Percentiles rank a stretch among this genome's conserved stretches.
These are phyloP conservation scores for Linderina pennispora DNA, from an alignment of 192 early-diverging fungal species.

Conservation along the genomic window DNA sequence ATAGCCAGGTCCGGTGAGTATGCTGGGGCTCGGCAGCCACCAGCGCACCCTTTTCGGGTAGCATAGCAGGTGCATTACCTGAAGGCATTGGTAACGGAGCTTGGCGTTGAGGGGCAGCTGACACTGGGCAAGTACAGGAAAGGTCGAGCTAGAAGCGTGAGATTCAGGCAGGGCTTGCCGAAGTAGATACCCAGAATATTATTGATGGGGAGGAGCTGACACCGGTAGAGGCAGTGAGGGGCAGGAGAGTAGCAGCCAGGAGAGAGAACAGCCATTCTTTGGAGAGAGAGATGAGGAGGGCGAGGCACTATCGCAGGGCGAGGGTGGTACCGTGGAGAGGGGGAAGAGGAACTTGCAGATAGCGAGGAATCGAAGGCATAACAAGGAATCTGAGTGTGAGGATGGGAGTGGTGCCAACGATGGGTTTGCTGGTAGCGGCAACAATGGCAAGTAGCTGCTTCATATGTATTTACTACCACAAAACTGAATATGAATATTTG, in stretches of 20 bases:
- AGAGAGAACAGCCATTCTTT: constrained; percentile 13
- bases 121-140: constrained; percentile 53
- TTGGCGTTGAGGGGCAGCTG: constrained; percentile 51
- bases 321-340: background rate
- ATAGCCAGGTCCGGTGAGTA: too few species aligned
- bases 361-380: constrained; percentile 10
- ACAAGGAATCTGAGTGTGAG: constrained; percentile 14
- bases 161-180: constrained; percentile 48
- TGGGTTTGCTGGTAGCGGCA: background rate
- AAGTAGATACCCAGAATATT: constrained; percentile 31
- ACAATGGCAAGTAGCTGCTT: background rate
- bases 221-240: constrained; percentile 5
- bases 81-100: constrained; percentile 32
- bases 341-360: constrained; percentile 2
- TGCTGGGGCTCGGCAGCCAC: too few species aligned
- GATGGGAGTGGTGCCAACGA: constrained; percentile 13
- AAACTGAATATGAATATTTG: too few species aligned
- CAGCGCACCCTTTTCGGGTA: too few species aligned
- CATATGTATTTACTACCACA: too few species aligned
- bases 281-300: constrained; percentile 22
- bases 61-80: constrained; percentile 43
- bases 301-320: background rate
- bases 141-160: constrained; percentile 51
- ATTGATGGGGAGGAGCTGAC: constrained; percentile 2
- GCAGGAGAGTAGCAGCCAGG: constrained; percentile 17